Conservation (phyloP, 371 early-diverging fungal species). For the Phascolomyces articulosus region DNA sequence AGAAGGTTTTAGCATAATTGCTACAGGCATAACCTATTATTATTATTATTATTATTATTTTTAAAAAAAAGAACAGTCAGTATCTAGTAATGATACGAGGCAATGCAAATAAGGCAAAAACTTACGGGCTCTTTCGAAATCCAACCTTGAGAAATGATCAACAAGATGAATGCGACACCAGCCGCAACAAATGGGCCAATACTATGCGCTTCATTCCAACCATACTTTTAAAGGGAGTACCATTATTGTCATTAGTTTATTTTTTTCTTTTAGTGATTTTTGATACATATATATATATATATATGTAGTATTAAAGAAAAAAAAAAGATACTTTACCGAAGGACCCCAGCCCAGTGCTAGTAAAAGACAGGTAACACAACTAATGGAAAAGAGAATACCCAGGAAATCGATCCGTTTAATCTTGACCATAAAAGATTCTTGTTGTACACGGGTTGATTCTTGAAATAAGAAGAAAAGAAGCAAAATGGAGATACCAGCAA, state of each 20-base stretch:
- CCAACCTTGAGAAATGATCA: conserved; percentile 22
- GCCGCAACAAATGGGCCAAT: conserved; percentile 20
- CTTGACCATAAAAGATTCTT: conserved; percentile 48
- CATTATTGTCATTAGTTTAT: no score
- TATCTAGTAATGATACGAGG: no score
- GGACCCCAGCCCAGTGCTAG: conserved; percentile 56
- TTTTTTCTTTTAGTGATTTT: no score
- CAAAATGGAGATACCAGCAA: conserved; percentile 58
- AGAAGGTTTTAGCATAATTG: conserved; percentile 10
- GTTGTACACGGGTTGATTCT: conserved; percentile 29
- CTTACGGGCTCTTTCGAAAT: conserved; percentile 20
- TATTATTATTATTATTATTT: no score
- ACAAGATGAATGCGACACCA: conserved; percentile 14
- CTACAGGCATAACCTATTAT: conserved; percentile 18
- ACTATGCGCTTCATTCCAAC: conserved; percentile 15
- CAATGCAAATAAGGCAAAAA: no score
- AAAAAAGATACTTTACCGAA: no score
- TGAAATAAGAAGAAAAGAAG: conserved; percentile 55
- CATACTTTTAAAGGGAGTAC: no score
- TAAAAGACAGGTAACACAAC: conserved; percentile 36
- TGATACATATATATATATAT: no score
- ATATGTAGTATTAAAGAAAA: no score
- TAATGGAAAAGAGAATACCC: conserved; percentile 16
- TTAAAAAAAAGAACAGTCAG: no score
- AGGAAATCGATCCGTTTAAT: conserved; percentile 65